Percentiles rank a stretch among this genome's conserved stretches.
Evolutionary conservation across 2,329 filamentous ascomycete genomes (phyloP).

Genomic region (Zasmidium angulare): DNA sequence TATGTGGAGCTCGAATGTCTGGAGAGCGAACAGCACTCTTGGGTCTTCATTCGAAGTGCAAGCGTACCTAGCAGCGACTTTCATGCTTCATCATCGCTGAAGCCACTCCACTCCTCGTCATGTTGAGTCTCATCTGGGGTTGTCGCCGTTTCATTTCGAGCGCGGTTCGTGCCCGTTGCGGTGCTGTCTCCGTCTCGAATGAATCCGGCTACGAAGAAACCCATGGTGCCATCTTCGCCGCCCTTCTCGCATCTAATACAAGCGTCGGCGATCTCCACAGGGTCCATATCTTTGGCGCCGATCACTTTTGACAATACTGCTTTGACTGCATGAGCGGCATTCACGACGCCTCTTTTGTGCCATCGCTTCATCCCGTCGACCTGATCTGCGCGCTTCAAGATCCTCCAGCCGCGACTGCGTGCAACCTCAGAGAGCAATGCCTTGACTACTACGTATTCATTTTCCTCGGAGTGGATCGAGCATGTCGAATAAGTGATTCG

Average conservation of each 20-base stretch:
- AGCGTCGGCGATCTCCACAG: conserved; percentile 59
- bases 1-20: too few species aligned
- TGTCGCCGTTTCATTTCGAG: not conserved
- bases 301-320: not conserved
- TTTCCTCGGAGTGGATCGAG: conserved; percentile 82
- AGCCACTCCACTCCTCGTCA: conserved; percentile 46
- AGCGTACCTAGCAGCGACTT: too few species aligned
- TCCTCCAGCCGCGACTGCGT: conserved; percentile 68
- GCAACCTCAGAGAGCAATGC: conserved; percentile 70
- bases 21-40: too few species aligned
- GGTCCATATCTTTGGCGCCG: conserved; percentile 9
- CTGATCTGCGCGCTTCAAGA: conserved; percentile 72
- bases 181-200: conserved; percentile 55
- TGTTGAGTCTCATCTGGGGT: conserved; percentile 19
- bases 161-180: not conserved
- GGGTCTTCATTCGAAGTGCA: too few species aligned
- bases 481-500: conserved; percentile 93
- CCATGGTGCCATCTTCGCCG: conserved; percentile 82
- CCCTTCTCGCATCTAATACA: conserved; percentile 82
- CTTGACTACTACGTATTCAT: conserved; percentile 77
- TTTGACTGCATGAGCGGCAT: conserved; percentile 39
- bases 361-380: conserved; percentile 74
- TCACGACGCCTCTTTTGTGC: conserved; percentile 56
- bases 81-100: conserved; percentile 37
- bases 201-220: conserved; percentile 93